Conservation (phyloP, 164 flowering plant species). For the Protea cynaroides region DNA sequence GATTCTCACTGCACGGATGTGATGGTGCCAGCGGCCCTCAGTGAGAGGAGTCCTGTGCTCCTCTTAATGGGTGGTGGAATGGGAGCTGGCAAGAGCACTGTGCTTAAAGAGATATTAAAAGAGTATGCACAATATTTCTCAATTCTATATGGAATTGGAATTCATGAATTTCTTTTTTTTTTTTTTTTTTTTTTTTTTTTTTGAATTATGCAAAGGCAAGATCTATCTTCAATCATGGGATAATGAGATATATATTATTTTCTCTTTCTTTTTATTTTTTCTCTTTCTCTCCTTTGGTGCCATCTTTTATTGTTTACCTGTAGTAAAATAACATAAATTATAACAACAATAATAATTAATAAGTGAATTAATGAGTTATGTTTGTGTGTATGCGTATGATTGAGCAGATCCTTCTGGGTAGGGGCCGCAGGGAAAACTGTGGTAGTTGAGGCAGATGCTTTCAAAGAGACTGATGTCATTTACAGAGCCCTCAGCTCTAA, state of each 20-base stretch:
- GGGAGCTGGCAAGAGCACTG: slow-evolving; percentile 99
- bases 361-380: no score
- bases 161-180: no score
- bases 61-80: slow-evolving; percentile 98
- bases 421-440: slow-evolving; percentile 70
- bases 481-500: slow-evolving; percentile 72
- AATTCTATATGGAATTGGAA: not conserved
- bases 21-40: slow-evolving; percentile 71
- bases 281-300: no score
- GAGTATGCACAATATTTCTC: slow-evolving; percentile 35
- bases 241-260: no score
- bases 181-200: no score
- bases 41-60: slow-evolving; percentile 76
- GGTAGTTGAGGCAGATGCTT: slow-evolving; percentile 94
- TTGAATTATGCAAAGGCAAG: no score
- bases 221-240: no score
- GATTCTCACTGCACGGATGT: slow-evolving; percentile 49
- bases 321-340: no score
- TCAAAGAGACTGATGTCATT: slow-evolving; percentile 87
- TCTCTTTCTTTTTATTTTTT: no score
- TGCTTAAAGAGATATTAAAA: slow-evolving; percentile 74
- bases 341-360: no score
- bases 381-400: no score
- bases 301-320: no score
- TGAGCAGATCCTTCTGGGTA: slow-evolving; percentile 76